Evolutionary conservation across 2,329 filamentous ascomycete species (phyloP), one percentile per base, ranked within the genome.

Genomic region (Claviceps lovelessii): DNA sequence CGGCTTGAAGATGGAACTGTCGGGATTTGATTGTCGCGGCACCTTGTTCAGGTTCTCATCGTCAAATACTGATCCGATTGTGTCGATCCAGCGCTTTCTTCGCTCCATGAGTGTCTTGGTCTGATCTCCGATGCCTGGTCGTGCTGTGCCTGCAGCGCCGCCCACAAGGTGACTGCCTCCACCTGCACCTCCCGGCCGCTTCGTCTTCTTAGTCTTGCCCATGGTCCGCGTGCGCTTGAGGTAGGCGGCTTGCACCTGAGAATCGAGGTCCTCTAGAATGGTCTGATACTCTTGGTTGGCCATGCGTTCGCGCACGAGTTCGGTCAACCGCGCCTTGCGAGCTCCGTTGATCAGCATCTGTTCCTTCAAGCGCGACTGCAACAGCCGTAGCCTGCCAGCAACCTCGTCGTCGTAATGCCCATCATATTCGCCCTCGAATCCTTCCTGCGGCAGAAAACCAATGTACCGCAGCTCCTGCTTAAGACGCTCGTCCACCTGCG

Each of bases 251-350:
- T 97, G 90, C 46, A 97, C 90, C 67, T 97, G 93, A 46, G 84
- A 83, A 73, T 98, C 93, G 28, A 98, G 83, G 67, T 98, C 93
- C 67, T 98, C 93, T 52, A 94, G 85, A 62, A 98, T 98, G 55
- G 90, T 96, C 68, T 85, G 86, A 73, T 95, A 98, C 68, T 98
- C 93, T 66, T 98, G 93, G 71, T 93, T 85, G 0, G 93, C 93
- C 81, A 98, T 91, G 60, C 89, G 84, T 67, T 95, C 90, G 62
- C 90, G 86, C 8, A 93, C 88, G 33, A 96, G 78, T 42, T 96
- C 90, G 1, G 88, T 83, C 11, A 98, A 76, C 2, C 90, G 82
- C 7, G 88, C 78, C 70, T 97, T 97, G 58, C 90, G 86, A 5
- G 91, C 89, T 44, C 90, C 91, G 67, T 98, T 98, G 68, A 87